A percentile compares a stretch with the other conserved stretches of the same genome.
Evolutionary conservation across 176 grass and related monocot species (phyloP).

Genomic region (Sorghum bicolor): DNA sequence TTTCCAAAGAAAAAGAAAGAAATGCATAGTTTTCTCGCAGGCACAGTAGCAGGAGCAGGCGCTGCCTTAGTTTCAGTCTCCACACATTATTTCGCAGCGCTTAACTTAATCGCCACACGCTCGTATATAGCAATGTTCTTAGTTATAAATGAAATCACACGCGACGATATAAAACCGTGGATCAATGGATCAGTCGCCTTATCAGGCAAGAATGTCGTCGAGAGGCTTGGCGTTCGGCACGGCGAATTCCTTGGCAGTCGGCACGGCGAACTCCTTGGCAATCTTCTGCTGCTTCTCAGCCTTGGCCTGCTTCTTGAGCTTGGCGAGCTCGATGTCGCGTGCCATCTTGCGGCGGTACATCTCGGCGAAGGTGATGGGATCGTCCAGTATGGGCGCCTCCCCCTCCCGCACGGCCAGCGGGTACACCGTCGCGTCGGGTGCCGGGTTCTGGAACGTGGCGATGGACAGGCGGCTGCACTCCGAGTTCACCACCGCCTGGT

Average conservation of each 20-base stretch:
- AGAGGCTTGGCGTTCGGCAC: slow-evolving; percentile 35
- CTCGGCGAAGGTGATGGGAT: slow-evolving; percentile 79
- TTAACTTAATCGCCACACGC: neutral
- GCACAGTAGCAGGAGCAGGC: too few relatives aligned
- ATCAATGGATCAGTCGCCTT: neutral
- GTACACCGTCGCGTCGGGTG: slow-evolving; percentile 70
- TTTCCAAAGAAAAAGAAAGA: too few relatives aligned
- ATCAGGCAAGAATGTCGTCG: slow-evolving; percentile 58
- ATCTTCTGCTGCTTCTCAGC: slow-evolving; percentile 23
- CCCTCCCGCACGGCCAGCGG: slow-evolving; percentile 76
- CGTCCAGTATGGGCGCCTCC: slow-evolving; percentile 65
- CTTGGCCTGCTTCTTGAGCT: slow-evolving; percentile 77
- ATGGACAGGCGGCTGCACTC: slow-evolving; percentile 69
- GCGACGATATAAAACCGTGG: neutral
- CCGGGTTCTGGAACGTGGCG: slow-evolving; percentile 92
- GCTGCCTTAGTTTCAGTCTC: too few relatives aligned
- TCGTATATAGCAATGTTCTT: neutral
- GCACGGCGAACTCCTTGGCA: neutral
- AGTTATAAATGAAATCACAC: neutral
- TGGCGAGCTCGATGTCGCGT: slow-evolving; percentile 62
- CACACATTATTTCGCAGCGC: too few relatives aligned
- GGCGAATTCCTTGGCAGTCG: neutral
- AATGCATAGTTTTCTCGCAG: too few relatives aligned
- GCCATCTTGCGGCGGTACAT: slow-evolving; percentile 93
- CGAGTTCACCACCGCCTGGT: slow-evolving; percentile 91